These are phyloP conservation scores for Thielaviopsis populi DNA, from an alignment of 2,329 filamentous ascomycete species.

Conservation along the genomic window DNA sequence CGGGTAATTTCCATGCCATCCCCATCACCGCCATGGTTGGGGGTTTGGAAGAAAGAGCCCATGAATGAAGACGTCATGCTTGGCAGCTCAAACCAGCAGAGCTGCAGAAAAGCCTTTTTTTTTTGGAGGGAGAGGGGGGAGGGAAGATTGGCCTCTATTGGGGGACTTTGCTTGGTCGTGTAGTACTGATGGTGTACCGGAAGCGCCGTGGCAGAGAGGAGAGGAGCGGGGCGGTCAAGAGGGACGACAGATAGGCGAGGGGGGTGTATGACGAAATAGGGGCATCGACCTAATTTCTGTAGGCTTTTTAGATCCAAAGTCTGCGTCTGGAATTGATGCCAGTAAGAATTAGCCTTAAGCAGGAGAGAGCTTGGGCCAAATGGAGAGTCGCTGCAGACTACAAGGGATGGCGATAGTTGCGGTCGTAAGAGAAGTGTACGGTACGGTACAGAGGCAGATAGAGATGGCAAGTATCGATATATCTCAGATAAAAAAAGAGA, in stretches of 20 bases:
- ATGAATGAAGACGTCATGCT: slow-evolving; percentile 17
- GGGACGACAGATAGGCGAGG: neutral
- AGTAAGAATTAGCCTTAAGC: neutral
- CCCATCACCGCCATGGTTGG: slow-evolving; percentile 5
- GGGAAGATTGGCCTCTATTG: neutral
- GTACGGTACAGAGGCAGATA: neutral
- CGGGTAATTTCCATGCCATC: slow-evolving; percentile 15
- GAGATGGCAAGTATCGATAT: slow-evolving; percentile 2
- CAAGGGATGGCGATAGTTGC: neutral
- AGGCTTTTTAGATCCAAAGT: neutral
- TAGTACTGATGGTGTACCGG: neutral
- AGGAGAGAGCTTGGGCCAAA: neutral
- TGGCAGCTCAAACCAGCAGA: neutral
- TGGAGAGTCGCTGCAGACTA: neutral
- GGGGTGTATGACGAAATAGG: neutral
- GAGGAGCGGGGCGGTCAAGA: slow-evolving; percentile 3
- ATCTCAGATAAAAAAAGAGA: neutral
- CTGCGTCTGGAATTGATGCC: neutral
- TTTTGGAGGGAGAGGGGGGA: neutral
- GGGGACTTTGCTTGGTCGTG: neutral
- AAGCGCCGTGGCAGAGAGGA: neutral
- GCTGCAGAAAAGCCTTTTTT: neutral
- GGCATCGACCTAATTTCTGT: neutral
- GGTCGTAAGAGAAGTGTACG: neutral
- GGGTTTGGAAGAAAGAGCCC: slow-evolving; percentile 16